Base-by-base conservation (phyloP, 2,329 filamentous ascomycete species). In the Pseudogymnoascus sp. region DNA sequence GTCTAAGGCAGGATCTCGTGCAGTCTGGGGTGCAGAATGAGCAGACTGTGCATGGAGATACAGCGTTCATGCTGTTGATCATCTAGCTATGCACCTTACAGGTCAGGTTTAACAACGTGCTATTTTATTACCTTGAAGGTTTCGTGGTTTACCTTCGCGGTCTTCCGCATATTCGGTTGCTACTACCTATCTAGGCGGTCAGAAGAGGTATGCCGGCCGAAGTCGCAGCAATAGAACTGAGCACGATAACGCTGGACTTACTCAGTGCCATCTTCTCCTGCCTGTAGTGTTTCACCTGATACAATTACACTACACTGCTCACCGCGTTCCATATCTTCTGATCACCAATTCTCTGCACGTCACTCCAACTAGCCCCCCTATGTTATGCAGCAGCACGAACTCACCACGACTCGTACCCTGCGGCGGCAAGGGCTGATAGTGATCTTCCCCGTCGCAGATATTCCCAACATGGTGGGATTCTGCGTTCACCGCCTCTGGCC, bases 401-500 rank as follows among this genome's bases (percentile, higher is more conserved):
- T 55, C 49, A 33, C 49, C 14, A 16, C 43, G 49, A 55, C 49
- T 55, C 45, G 49, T 55, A 52, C 49, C 49, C 49, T 55, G 49
- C 49, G 33, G 29, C 49, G 49, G 49, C 16, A 55, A 55, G 26
- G 45, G 49, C 45, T 55, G 45, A 55, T 4, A 26, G 45, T 55
- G 45, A 33, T 31, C 43, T 29, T 8, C 12, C 16, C 16, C 49
- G 49, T 33, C 29, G 49, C 14, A 33, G 26, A 33, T 31, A 55
- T 16, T 55, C 26, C 29, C 49, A 55, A 55, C 49, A 12, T n/a
- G 49, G 4, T 55, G 49, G 14, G 49, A n/a, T 19, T 33, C 49
- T 11, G 16, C 26, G 6, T n/a, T 55, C 49, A 55, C 49, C 49
- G 49, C 49, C 26, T 55, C 49, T 12, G 29, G 45, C 29, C 29